Percentiles rank a stretch among this genome's conserved stretches.
Conservation (phyloP, 192 early-diverging fungal genomes). For the Dispira parvispora region DNA sequence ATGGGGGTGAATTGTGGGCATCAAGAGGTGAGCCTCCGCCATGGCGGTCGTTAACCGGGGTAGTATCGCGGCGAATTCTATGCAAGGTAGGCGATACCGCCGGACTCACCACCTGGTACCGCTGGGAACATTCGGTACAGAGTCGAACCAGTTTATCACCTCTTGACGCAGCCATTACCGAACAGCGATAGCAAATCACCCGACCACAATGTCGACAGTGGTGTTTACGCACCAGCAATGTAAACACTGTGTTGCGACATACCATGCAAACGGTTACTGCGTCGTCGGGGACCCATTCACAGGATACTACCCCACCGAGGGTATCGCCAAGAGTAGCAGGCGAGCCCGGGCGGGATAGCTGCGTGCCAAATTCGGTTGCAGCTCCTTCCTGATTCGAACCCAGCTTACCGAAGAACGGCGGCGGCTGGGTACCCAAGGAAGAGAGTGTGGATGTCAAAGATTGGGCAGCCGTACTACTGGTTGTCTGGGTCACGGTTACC, state of each 20-base stretch:
- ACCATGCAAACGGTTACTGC: conserved; percentile 29
- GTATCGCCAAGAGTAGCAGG: too few species aligned
- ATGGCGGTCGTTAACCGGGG: not conserved
- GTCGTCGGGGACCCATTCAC: conserved; percentile 26
- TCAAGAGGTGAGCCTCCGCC: not conserved
- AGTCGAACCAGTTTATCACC: conserved; percentile 1
- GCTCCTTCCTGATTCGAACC: too few species aligned
- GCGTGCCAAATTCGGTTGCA: too few species aligned
- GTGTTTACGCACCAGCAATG: conserved; percentile 31
- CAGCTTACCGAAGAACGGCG: too few species aligned
- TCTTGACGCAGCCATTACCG: conserved; percentile 13
- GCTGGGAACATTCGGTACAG: conserved; percentile 6
- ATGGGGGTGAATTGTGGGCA: not conserved
- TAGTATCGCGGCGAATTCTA: not conserved
- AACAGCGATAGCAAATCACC: conserved; percentile 32
- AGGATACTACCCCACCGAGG: not conserved
- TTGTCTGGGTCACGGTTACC: too few species aligned
- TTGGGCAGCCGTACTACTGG: too few species aligned
- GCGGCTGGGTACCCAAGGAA: too few species aligned
- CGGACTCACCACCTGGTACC: not conserved
- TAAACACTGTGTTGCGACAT: conserved; percentile 26
- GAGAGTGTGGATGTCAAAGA: too few species aligned
- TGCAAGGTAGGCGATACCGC: not conserved
- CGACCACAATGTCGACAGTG: conserved; percentile 28
- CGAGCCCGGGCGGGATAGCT: too few species aligned